Conservation (phyloP, 345 rosid species). For the Eutrema yunnanense region DNA sequence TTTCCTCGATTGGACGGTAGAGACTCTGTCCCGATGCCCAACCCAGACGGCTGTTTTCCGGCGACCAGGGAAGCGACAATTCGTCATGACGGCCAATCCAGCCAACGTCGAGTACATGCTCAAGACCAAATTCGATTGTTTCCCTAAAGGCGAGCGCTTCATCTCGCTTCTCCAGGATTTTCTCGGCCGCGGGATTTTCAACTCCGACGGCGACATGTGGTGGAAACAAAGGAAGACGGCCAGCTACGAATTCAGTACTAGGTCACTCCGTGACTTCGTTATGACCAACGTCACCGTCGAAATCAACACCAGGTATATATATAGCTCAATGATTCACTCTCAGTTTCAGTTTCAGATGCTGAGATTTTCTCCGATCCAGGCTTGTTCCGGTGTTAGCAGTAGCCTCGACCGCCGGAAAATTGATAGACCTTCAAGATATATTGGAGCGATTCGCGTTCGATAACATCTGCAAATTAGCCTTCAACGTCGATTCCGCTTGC, state of each 20-base stretch:
- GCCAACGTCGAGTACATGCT: constrained; percentile 55
- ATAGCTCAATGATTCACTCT: background rate
- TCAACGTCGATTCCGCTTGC: constrained; percentile 58
- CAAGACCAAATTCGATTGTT: constrained; percentile 50
- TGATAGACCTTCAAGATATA: constrained; percentile 52
- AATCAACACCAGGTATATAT: constrained; percentile 32
- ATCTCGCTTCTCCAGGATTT: constrained; percentile 39
- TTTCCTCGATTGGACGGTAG: constrained; percentile 49
- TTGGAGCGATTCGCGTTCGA: constrained; percentile 66
- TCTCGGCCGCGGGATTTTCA: constrained; percentile 72
- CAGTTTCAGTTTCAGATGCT: background rate
- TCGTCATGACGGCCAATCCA: constrained; percentile 53
- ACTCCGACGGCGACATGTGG: constrained; percentile 58
- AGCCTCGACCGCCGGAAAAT: constrained; percentile 27
- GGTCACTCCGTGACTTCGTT: constrained; percentile 57
- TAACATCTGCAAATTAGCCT: constrained; percentile 65
- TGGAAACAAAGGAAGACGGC: constrained; percentile 67
- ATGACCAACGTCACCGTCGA: constrained; percentile 53
- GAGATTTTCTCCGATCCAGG: constrained; percentile 21
- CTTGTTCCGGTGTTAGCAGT: constrained; percentile 47
- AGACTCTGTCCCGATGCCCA: constrained; percentile 41
- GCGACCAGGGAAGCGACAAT: constrained; percentile 31
- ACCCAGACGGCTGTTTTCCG: constrained; percentile 47
- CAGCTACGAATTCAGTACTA: constrained; percentile 71
- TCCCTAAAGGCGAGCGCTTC: constrained; percentile 43